Evolutionary conservation across 495 filamentous ascomycete species (phyloP).

Genomic region (Platismatia glauca): DNA sequence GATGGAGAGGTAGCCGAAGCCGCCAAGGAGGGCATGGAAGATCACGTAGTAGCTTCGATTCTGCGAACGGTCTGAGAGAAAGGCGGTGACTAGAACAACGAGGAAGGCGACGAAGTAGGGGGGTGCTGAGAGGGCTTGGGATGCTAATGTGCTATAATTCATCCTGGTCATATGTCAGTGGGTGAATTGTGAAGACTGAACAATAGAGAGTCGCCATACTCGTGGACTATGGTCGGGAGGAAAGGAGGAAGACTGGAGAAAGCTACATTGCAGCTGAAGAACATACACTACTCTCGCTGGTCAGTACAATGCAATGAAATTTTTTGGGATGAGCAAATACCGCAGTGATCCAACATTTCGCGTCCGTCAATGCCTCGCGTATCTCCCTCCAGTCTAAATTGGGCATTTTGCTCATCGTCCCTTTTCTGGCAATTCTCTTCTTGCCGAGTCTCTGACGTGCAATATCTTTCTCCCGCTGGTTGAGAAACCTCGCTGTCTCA

Average conservation of each 20-base stretch:
- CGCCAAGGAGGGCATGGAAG: constrained; percentile 46
- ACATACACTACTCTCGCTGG: constrained; percentile 38
- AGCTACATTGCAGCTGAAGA: constrained; percentile 51
- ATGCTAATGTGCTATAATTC: constrained; percentile 38
- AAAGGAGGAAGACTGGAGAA: constrained; percentile 53
- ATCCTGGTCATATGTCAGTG: constrained; percentile 31
- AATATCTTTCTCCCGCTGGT: constrained; percentile 36
- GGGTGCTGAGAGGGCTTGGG: constrained; percentile 50
- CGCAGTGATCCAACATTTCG: constrained; percentile 61
- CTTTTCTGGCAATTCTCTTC: constrained; percentile 24
- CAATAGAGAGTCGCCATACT: constrained; percentile 31
- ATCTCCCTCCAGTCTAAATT: constrained; percentile 48
- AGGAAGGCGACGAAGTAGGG: constrained; percentile 49
- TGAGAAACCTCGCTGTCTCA: constrained; percentile 43
- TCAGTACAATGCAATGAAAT: constrained; percentile 16
- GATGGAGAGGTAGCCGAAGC: constrained; percentile 52
- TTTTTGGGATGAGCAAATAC: constrained; percentile 26
- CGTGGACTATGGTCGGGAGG: constrained; percentile 49
- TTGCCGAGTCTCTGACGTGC: constrained; percentile 42
- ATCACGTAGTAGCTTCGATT: constrained; percentile 44
- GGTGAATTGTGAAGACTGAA: constrained; percentile 39
- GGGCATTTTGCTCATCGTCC: constrained; percentile 29
- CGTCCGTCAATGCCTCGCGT: constrained; percentile 46
- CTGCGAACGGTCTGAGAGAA: constrained; percentile 41
- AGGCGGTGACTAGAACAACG: constrained; percentile 40